These are phyloP conservation scores for Coemansia sp. DNA, from an alignment of 192 early-diverging fungal genomes.

Conservation along the genomic window DNA sequence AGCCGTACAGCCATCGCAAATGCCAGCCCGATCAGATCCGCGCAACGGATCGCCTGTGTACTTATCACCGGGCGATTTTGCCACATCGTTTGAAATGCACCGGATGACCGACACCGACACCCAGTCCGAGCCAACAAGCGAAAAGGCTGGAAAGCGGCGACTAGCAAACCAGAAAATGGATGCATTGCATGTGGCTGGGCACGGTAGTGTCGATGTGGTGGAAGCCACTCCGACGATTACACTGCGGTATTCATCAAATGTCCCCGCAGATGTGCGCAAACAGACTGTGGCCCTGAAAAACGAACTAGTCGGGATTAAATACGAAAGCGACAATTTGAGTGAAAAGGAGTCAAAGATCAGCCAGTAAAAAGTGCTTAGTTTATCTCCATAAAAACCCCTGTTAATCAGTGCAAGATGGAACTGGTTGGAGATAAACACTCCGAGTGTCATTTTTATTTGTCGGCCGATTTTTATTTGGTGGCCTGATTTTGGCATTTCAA, in stretches of 20 bases:
- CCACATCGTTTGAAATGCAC: constrained; percentile 45
- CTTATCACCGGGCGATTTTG: constrained; percentile 47
- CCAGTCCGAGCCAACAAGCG: constrained; percentile 6
- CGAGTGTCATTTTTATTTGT: too few species aligned
- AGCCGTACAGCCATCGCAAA: not conserved
- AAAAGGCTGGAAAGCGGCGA: constrained; percentile 21
- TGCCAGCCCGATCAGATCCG: constrained; percentile 40
- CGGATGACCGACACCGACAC: not conserved
- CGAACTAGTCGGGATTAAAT: constrained; percentile 51
- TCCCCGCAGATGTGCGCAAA: constrained; percentile 43
- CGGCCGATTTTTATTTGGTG: not conserved
- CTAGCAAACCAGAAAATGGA: constrained; percentile 50
- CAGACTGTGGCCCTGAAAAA: constrained; percentile 52
- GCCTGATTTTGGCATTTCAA: not conserved
- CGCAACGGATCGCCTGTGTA: constrained; percentile 53
- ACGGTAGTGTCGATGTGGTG: constrained; percentile 50
- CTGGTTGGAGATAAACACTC: too few species aligned
- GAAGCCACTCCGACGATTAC: constrained; percentile 49
- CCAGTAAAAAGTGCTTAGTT: not conserved
- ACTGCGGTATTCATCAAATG: constrained; percentile 48
- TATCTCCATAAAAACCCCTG: too few species aligned
- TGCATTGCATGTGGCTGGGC: constrained; percentile 41
- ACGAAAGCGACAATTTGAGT: constrained; percentile 29
- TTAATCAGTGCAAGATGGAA: too few species aligned
- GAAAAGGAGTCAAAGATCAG: constrained; percentile 7